phyloP scores from a whole-genome alignment of 139 green algal genomes.

The Chlamydomonas applanata region DNA sequence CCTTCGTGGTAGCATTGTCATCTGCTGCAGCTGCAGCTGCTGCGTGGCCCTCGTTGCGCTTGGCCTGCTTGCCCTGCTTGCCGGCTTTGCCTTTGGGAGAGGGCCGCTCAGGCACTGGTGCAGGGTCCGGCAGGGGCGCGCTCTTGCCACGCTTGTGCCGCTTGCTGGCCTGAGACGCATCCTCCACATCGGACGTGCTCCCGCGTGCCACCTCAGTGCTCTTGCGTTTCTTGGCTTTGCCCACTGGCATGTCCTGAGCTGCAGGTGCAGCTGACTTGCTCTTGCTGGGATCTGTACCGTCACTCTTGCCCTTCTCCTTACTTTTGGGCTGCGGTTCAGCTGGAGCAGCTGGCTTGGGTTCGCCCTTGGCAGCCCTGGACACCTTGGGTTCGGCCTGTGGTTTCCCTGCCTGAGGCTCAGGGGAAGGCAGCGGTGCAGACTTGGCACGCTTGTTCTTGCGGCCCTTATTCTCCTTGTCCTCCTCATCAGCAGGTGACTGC shows the following conservation, averaged over 20 bases:
- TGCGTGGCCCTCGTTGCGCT: neutral
- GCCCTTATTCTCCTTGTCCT: neutral
- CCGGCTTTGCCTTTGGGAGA: constrained; percentile 1
- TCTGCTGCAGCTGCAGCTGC: neutral
- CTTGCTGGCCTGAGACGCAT: no score
- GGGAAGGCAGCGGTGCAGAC: constrained; percentile 1
- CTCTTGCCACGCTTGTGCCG: neutral
- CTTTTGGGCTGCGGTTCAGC: neutral
- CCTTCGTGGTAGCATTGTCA: no score
- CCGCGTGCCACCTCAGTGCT: neutral
- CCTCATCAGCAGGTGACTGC: neutral
- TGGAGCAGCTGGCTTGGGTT: neutral
- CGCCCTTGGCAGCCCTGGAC: neutral
- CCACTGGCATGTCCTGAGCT: neutral
- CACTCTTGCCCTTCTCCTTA: neutral
- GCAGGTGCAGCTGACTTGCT: neutral
- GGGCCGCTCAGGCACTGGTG: neutral
- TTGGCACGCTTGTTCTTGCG: neutral
- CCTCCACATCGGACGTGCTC: no score
- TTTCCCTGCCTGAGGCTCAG: neutral
- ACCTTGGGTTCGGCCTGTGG: neutral
- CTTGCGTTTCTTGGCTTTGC: constrained; percentile 2
- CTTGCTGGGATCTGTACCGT: no score
- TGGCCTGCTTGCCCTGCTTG: no score
- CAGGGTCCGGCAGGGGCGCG: neutral